Conservation (phyloP, 768 basidiomycete species). For the Cystofilobasidium macerans region DNA sequence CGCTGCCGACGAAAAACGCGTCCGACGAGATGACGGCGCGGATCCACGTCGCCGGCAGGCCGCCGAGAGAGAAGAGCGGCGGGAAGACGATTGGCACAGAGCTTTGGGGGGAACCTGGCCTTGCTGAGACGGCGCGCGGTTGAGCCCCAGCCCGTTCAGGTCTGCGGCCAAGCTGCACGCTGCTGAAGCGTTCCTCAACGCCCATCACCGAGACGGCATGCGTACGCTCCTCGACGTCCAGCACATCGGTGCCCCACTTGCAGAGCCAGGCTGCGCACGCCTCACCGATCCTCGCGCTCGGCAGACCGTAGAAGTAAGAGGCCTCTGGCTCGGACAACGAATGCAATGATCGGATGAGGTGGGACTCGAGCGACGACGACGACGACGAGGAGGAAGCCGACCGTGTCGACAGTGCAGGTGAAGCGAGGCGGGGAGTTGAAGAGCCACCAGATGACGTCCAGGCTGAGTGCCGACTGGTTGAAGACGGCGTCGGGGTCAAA, state of each 20-base stretch:
- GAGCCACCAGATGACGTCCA: neutral
- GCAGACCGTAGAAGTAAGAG: constrained; percentile 60
- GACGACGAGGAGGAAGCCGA: neutral
- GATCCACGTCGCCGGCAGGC: constrained; percentile 62
- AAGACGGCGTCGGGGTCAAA: neutral
- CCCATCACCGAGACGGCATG: neutral
- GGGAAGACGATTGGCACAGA: constrained; percentile 32
- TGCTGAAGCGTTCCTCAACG: neutral
- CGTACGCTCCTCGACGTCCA: constrained; percentile 50
- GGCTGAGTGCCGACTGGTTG: neutral
- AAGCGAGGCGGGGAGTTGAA: neutral
- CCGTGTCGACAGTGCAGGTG: neutral
- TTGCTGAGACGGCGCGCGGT: too few relatives aligned
- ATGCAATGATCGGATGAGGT: neutral
- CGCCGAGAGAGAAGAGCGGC: constrained; percentile 64
- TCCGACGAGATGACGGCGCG: constrained; percentile 65
- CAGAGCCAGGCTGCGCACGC: constrained; percentile 77
- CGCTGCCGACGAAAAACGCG: constrained; percentile 63
- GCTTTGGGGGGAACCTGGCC: neutral
- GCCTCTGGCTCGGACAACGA: neutral
- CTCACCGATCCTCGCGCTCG: constrained; percentile 84
- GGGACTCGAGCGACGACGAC: neutral
- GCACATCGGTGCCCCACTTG: constrained; percentile 71
- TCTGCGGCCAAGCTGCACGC: neutral
- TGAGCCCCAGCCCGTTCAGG: too few relatives aligned